Percentiles rank a stretch among this genome's conserved stretches.
phyloP scores from a whole-genome alignment of 2,329 filamentous ascomycete species.

The Penicillium sp. region DNA sequence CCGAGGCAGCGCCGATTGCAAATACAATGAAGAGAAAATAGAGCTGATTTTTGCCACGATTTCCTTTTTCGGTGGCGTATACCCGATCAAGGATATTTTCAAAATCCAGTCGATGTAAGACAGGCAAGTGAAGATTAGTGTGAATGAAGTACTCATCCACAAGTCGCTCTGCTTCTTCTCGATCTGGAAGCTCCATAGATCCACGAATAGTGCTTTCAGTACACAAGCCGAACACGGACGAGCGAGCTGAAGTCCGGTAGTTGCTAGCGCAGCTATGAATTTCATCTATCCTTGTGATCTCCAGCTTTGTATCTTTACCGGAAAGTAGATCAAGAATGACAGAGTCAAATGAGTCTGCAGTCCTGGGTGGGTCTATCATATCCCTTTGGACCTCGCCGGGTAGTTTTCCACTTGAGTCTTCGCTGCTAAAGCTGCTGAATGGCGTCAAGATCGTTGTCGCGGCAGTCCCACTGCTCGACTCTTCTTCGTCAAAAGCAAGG shows the following conservation, averaged over 20 bases:
- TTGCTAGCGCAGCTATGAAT: not conserved
- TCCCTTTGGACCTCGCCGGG: not conserved
- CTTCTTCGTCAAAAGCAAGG: conserved; percentile 59
- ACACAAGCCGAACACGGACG: not conserved
- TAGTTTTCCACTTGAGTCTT: not conserved
- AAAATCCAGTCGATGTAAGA: not conserved
- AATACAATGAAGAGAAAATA: not conserved
- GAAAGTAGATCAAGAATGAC: not conserved
- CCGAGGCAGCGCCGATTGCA: not conserved
- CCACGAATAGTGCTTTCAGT: too few relatives aligned
- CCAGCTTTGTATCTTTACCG: not conserved
- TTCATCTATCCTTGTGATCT: not conserved
- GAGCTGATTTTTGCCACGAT: not conserved
- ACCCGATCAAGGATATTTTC: not conserved
- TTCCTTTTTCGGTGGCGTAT: not conserved
- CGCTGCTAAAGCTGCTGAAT: not conserved
- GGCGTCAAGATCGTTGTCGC: not conserved
- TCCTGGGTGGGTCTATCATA: not conserved
- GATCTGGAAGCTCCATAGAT: not conserved
- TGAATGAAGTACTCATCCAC: conserved; percentile 2
- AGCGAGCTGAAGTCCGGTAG: not conserved
- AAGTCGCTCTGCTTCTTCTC: not conserved
- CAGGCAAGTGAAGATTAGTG: conserved; percentile 1
- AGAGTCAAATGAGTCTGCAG: not conserved
- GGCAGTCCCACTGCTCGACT: not conserved